Evolutionary conservation across 2,329 filamentous ascomycete genomes (phyloP).

Genomic region (Phyllachora maydis): DNA sequence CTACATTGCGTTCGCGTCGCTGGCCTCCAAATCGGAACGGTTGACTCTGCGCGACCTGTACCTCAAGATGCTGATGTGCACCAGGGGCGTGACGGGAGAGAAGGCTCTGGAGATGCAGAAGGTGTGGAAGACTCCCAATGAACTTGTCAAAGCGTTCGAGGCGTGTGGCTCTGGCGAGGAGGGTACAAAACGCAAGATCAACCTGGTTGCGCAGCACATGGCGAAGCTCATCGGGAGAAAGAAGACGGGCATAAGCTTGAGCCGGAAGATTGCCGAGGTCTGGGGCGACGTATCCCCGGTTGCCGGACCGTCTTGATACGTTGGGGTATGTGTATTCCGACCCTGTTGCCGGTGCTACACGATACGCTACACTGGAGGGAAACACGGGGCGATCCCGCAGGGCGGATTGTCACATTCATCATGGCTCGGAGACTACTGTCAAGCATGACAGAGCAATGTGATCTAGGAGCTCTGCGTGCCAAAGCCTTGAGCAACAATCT

Average conservation of each 20-base stretch:
- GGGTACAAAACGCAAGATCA: slow-evolving; percentile 32
- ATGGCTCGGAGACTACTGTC: too few species aligned
- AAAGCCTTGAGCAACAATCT: too few species aligned
- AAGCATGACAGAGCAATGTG: too few species aligned
- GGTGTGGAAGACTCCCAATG: slow-evolving; percentile 53
- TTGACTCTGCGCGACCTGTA: slow-evolving; percentile 57
- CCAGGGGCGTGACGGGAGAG: slow-evolving; percentile 51
- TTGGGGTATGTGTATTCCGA: too few species aligned
- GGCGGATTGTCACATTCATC: too few species aligned
- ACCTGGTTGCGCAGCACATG: slow-evolving; percentile 37
- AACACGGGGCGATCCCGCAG: too few species aligned
- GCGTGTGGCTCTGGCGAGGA: slow-evolving; percentile 24
- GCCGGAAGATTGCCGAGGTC: slow-evolving; percentile 49
- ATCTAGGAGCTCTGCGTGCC: too few species aligned
- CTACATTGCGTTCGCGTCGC: slow-evolving; percentile 48
- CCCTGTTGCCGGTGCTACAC: too few species aligned
- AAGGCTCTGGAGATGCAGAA: slow-evolving; percentile 65
- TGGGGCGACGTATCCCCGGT: slow-evolving; percentile 45
- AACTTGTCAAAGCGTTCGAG: slow-evolving; percentile 50
- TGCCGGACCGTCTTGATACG: too few species aligned
- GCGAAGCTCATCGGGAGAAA: slow-evolving; percentile 41
- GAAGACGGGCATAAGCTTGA: slow-evolving; percentile 44
- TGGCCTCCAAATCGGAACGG: slow-evolving; percentile 56
- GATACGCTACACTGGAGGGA: too few species aligned
- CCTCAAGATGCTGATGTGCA: slow-evolving; percentile 76